Base-by-base conservation (phyloP, 495 filamentous ascomycete species). In the Paragyromitra xinjiangensis region DNA sequence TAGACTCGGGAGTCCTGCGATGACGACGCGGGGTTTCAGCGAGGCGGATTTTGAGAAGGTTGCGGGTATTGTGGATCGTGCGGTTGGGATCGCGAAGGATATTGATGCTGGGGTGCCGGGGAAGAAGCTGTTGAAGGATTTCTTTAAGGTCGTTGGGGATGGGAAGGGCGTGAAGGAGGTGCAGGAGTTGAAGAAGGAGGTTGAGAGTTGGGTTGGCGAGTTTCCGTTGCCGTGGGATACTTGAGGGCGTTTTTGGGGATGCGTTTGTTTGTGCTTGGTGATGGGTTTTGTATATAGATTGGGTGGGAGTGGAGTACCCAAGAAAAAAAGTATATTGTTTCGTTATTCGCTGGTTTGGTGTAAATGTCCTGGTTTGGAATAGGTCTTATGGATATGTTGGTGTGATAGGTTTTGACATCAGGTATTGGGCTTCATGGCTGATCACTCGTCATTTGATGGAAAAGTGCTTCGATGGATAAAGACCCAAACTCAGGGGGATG, bases 181-280 rank as follows among this genome's bases (percentile, higher is more conserved):
- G 83, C 88, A 97, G 19, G 87, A 93, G 83, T 84, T 99, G 73
- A 88, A 92, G 69, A 90, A 91, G 82, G 95, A 98, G 85, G 95
- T 99, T 0, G 92, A 93, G 82, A 93, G 94, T 80, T 99, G 96
- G 96, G 93, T 97, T 11, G 92, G 94, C 14, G 96, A 93, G 5
- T 99, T 97, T 82, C 89, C 90, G 55, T 84, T 98, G 78, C 95
- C 95, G 12, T 98, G 95, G 95, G 85, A 85, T 29, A 64, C 48
- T 48, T 71, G 39, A 37, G 34, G 12, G 22, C 11, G 44, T 16
- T 48, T 48, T 48, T 0, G 29, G 26, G 29, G 29, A n/a, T 39
- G 29, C 37, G 24, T 39, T 8, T 58, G 58, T 69, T 39, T 9
- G 39, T 12, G 26, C 3, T 39, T 5, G 1, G 58, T 50, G 56